These are phyloP conservation scores for Saccharomycopsis sp. DNA, from an alignment of 805 yeast species.

Conservation along the genomic window DNA sequence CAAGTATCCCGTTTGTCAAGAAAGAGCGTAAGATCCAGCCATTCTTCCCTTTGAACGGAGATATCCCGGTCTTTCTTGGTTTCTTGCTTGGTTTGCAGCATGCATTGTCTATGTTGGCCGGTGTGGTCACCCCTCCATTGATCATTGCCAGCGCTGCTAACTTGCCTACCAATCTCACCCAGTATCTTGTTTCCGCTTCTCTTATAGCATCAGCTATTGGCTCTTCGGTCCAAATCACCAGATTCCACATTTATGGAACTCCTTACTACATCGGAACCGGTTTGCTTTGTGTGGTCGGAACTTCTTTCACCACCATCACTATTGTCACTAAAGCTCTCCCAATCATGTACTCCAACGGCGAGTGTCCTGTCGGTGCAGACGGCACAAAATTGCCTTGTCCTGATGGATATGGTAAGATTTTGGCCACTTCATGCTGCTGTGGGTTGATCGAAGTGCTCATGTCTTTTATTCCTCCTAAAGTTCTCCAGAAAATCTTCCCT, in stretches of 20 bases:
- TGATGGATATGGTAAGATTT: constrained; percentile 80
- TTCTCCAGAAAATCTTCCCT: constrained; percentile 71
- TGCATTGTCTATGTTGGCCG: constrained; percentile 85
- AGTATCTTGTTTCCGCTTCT: constrained; percentile 65
- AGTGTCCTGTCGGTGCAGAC: constrained; percentile 54
- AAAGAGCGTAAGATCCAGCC: constrained; percentile 52
- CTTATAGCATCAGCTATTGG: constrained; percentile 66
- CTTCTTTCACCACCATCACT: constrained; percentile 82
- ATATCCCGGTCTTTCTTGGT: constrained; percentile 77
- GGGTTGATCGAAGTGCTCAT: constrained; percentile 65
- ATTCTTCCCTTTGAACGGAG: constrained; percentile 73
- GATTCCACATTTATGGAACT: constrained; percentile 70
- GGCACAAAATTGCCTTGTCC: constrained; percentile 77
- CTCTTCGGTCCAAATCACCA: constrained; percentile 69
- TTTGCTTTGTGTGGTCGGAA: constrained; percentile 81
- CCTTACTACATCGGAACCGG: constrained; percentile 84
- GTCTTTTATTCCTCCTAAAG: constrained; percentile 71
- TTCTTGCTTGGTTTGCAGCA: constrained; percentile 81
- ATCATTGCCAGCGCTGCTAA: constrained; percentile 61
- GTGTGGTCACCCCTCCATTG: constrained; percentile 79
- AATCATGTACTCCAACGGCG: constrained; percentile 68
- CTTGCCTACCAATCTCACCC: constrained; percentile 40
- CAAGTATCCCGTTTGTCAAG: constrained; percentile 62
- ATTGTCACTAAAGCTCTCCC: constrained; percentile 73
- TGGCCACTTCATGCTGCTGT: constrained; percentile 76